Conservation (phyloP, 495 filamentous ascomycete species). For the Xylaria longipes region DNA sequence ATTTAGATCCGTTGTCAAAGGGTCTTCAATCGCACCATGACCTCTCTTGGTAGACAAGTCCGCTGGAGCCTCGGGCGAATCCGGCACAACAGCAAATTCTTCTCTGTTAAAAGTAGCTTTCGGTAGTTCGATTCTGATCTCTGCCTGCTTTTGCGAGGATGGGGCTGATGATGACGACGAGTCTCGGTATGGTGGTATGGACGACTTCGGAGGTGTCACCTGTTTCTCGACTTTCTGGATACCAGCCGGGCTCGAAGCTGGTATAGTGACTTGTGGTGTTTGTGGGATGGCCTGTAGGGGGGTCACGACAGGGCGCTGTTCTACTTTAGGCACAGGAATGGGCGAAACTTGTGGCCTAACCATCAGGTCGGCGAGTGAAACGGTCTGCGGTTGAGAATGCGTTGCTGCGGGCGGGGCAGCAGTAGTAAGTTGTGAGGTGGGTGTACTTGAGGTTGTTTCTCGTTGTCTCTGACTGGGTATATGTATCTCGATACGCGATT, state of each 20-base stretch:
- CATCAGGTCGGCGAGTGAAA: constrained; percentile 39
- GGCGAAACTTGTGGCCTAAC: constrained; percentile 32
- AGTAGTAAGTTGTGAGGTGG: constrained; percentile 23
- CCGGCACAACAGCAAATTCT: constrained; percentile 49
- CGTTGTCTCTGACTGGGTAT: constrained; percentile 36
- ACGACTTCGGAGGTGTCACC: constrained; percentile 8
- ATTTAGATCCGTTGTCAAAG: constrained; percentile 61
- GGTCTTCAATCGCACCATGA: constrained; percentile 53
- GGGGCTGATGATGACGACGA: constrained; percentile 19
- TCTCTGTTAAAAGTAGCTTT: constrained; percentile 44
- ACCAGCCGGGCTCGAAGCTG: constrained; percentile 9
- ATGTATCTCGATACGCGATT: constrained; percentile 40
- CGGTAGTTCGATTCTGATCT: constrained; percentile 50
- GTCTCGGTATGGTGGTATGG: constrained; percentile 11
- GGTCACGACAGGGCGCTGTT: constrained; percentile 16
- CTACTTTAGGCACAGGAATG: constrained; percentile 24
- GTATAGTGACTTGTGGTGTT: constrained; percentile 8
- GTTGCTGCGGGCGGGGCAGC: constrained; percentile 23
- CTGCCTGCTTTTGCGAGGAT: constrained; percentile 22
- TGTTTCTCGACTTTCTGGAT: constrained; percentile 22
- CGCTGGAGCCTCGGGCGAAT: constrained; percentile 48
- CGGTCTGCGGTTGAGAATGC: constrained; percentile 37
- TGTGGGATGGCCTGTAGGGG: constrained; percentile 27
- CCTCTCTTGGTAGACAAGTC: constrained; percentile 51
- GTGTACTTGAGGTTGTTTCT: constrained; percentile 29